A percentile compares a stretch with the other conserved stretches of the same genome.
Evolutionary conservation across 2,329 filamentous ascomycete genomes (phyloP).

Genomic region (Magnaporthiopsis poae): DNA sequence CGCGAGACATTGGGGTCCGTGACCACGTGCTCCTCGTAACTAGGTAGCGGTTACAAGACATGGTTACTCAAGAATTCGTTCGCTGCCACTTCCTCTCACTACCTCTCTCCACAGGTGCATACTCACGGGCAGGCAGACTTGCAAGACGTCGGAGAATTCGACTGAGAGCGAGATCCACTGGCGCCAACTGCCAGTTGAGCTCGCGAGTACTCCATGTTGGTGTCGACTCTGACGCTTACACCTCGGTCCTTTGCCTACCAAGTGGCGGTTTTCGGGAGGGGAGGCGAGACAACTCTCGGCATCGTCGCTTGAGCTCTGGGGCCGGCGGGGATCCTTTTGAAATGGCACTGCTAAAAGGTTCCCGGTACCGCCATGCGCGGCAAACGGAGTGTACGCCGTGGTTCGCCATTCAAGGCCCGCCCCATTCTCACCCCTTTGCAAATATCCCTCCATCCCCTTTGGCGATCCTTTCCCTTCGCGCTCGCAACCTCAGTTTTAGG

Average conservation of each 20-base stretch:
- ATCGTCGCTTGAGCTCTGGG: not conserved
- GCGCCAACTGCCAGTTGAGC: not conserved
- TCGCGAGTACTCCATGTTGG: not conserved
- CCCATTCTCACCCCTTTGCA: not conserved
- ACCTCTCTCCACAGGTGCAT: not conserved
- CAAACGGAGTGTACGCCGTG: not conserved
- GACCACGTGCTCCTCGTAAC: conserved; percentile 11
- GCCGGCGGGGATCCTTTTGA: not conserved
- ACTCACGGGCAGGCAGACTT: not conserved
- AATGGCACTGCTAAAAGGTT: not conserved
- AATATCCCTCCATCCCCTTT: not conserved
- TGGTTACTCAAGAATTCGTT: not conserved
- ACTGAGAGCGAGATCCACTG: too few relatives aligned
- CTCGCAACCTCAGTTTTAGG: not conserved
- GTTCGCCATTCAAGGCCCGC: not conserved
- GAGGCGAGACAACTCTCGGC: not conserved
- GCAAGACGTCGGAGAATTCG: not conserved
- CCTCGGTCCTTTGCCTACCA: not conserved
- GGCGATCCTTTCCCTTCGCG: not conserved
- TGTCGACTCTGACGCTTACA: not conserved
- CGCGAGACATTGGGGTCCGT: conserved; percentile 19
- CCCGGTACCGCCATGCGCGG: not conserved
- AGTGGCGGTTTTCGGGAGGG: not conserved
- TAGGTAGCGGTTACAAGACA: not conserved
- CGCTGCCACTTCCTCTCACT: not conserved